These are phyloP conservation scores for Sarocladium kiliense DNA, from an alignment of 2,329 filamentous ascomycete species.

Conservation along the genomic window DNA sequence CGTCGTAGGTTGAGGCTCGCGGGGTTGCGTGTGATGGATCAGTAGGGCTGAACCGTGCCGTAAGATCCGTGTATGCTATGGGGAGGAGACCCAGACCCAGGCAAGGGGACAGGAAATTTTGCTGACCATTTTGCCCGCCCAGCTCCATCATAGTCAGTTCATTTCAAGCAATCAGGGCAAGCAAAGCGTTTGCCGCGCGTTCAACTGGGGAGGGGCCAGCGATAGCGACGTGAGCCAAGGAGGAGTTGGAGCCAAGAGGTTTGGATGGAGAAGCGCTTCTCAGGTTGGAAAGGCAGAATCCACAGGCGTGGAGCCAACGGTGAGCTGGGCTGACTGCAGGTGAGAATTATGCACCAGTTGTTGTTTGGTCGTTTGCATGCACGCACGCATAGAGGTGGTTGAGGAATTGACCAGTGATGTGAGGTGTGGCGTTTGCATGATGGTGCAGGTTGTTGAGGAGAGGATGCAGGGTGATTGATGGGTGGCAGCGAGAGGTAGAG, in stretches of 20 bases:
- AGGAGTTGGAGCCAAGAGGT: neutral
- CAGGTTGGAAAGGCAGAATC: neutral
- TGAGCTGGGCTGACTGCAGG: neutral
- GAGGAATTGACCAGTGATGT: neutral
- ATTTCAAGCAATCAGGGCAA: too few relatives aligned
- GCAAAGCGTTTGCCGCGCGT: conserved; percentile 2
- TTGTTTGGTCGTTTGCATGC: neutral
- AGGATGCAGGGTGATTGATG: neutral
- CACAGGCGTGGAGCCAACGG: neutral
- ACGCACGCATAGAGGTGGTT: neutral
- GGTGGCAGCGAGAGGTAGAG: neutral
- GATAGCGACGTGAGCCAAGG: neutral
- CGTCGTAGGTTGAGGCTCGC: neutral
- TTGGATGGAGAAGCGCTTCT: neutral
- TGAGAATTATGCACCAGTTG: neutral
- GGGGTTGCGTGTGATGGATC: neutral
- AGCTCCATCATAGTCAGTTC: too few relatives aligned
- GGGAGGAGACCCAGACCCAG: neutral
- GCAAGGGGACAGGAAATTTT: too few relatives aligned
- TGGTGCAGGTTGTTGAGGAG: neutral
- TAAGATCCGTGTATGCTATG: neutral
- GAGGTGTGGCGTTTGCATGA: neutral
- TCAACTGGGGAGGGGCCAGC: neutral
- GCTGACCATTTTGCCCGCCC: neutral
- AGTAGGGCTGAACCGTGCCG: conserved; percentile 4